A percentile compares a stretch with the other conserved stretches of the same genome.
These are phyloP conservation scores for Talaromyces sp. DNA, from an alignment of 2,329 filamentous ascomycete genomes.

Conservation along the genomic window DNA sequence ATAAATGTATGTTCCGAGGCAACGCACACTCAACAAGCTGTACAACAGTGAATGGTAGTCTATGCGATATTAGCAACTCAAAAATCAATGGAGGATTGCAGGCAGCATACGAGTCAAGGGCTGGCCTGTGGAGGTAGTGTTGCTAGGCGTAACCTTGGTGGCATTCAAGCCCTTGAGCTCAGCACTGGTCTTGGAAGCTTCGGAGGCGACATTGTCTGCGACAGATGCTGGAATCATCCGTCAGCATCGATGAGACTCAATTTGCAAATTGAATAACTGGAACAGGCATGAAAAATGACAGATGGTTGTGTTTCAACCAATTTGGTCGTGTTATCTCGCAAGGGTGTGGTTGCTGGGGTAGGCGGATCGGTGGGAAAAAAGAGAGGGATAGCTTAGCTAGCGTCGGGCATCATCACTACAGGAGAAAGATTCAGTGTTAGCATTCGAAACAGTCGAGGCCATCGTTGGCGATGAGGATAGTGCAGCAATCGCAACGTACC, in stretches of 20 bases:
- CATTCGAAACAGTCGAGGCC: background rate
- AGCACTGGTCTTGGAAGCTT: constrained; percentile 51
- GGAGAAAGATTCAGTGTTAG: constrained; percentile 1
- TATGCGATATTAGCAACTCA: constrained; percentile 18
- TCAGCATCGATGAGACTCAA: constrained; percentile 8
- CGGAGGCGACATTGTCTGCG: constrained; percentile 51
- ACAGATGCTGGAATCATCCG: constrained; percentile 43
- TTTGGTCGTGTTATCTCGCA: background rate
- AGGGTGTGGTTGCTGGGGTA: background rate
- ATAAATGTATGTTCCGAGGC: background rate
- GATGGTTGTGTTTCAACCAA: background rate
- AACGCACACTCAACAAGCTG: constrained; percentile 55
- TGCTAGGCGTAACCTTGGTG: constrained; percentile 45
- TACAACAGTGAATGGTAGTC: constrained; percentile 65
- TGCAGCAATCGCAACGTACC: constrained; percentile 19
- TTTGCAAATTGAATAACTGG: background rate
- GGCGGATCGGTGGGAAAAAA: background rate
- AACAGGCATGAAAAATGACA: background rate
- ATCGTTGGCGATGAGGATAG: background rate
- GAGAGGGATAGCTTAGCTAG: background rate
- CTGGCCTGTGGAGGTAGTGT: constrained; percentile 55
- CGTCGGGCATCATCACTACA: constrained; percentile 4
- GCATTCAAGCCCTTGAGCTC: constrained; percentile 56
- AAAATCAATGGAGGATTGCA: background rate
- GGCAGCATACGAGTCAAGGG: constrained; percentile 52